Conservation (phyloP, 2,329 filamentous ascomycete genomes). For the Zymoseptoria ardabiliae region DNA sequence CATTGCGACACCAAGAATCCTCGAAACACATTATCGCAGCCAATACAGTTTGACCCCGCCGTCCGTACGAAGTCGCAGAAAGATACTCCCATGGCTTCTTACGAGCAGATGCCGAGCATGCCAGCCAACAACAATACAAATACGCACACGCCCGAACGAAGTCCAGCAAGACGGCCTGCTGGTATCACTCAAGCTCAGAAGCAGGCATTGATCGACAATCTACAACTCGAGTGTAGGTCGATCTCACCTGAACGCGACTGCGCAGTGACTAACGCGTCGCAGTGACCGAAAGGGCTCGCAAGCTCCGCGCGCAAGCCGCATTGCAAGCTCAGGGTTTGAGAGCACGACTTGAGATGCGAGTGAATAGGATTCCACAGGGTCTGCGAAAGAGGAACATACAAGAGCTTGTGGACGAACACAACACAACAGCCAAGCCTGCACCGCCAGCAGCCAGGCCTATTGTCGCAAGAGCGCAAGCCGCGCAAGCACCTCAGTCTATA, state of each 20-base stretch:
- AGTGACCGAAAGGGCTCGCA: constrained; percentile 84
- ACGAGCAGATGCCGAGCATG: background rate
- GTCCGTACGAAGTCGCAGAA: background rate
- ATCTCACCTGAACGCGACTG: background rate
- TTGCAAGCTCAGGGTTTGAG: constrained; percentile 79
- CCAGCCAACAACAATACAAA: constrained; percentile 9
- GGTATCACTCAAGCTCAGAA: constrained; percentile 55
- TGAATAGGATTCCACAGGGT: constrained; percentile 80
- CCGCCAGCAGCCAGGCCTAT: constrained; percentile 15
- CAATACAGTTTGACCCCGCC: background rate
- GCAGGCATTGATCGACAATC: constrained; percentile 78
- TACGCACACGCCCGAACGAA: constrained; percentile 16
- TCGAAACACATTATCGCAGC: background rate
- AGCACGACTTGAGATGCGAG: constrained; percentile 80
- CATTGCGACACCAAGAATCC: background rate
- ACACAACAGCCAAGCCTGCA: constrained; percentile 23
- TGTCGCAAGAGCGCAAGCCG: constrained; percentile 5
- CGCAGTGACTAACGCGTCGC: constrained; percentile 11
- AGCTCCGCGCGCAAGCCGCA: constrained; percentile 80
- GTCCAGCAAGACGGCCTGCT: constrained; percentile 14
- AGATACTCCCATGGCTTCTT: background rate
- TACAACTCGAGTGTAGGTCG: constrained; percentile 72
- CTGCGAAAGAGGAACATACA: constrained; percentile 75
- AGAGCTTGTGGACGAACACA: constrained; percentile 59
- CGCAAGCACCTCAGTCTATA: constrained; percentile 6